These are phyloP conservation scores for Dissophora globulifera DNA, from an alignment of 192 early-diverging fungal species.

Conservation along the genomic window DNA sequence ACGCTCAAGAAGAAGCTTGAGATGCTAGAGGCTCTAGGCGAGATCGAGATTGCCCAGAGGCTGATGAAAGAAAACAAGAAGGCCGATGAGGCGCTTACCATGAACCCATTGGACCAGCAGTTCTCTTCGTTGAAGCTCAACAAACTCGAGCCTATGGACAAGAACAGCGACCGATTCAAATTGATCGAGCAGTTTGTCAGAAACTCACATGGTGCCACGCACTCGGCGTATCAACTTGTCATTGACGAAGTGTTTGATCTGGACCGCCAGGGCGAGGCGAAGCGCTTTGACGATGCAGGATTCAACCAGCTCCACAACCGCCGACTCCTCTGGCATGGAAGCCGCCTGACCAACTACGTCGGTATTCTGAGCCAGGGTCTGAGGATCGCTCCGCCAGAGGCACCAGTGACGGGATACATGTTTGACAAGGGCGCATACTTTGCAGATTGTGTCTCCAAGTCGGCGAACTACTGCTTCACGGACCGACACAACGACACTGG, in stretches of 20 bases:
- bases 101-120: conserved; percentile 71
- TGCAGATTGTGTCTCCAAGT: conserved; percentile 82
- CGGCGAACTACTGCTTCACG: conserved; percentile 75
- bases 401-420: conserved; percentile 75
- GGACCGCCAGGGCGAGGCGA: conserved; percentile 67
- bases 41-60: conserved; percentile 74
- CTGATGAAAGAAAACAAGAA: conserved; percentile 60
- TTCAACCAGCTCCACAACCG: conserved; percentile 67
- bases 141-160: conserved; percentile 64
- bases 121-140: conserved; percentile 66
- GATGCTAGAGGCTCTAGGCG: conserved; percentile 75
- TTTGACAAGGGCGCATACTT: conserved; percentile 90
- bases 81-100: conserved; percentile 24
- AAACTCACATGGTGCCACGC: conserved; percentile 75
- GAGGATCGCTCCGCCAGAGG: conserved; percentile 74
- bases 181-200: conserved; percentile 68
- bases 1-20: conserved; percentile 67
- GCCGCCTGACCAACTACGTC: conserved; percentile 77
- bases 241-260: conserved; percentile 65
- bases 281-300: conserved; percentile 56
- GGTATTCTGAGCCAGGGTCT: conserved; percentile 78
- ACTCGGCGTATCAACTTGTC: conserved; percentile 55
- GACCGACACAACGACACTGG: conserved; percentile 51
- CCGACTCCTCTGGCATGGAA: conserved; percentile 85
- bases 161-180: conserved; percentile 61